Evolutionary conservation across 768 basidiomycete species (phyloP).

Genomic region (Serendipita indica): DNA sequence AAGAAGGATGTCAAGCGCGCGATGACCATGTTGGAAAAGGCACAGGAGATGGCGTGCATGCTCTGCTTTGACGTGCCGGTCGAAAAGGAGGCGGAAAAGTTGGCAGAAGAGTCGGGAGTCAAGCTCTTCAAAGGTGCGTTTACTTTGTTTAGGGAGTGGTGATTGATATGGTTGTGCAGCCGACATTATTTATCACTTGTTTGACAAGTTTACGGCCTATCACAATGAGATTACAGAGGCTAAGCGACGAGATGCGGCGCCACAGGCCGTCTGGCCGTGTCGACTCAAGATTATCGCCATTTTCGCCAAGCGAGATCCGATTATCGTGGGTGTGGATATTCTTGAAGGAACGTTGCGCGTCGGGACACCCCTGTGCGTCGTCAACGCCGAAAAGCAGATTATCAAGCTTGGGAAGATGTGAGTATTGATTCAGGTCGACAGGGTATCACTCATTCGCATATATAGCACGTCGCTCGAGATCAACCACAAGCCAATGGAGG

Average conservation of each 20-base stretch:
- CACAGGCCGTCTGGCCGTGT: conserved; percentile 94
- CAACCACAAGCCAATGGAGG: conserved; percentile 82
- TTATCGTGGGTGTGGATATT: conserved; percentile 93
- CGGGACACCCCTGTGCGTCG: conserved; percentile 90
- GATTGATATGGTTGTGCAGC: conserved; percentile 33
- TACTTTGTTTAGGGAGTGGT: neutral
- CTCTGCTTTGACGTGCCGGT: conserved; percentile 93
- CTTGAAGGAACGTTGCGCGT: conserved; percentile 80
- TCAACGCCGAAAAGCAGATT: conserved; percentile 85
- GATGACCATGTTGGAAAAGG: conserved; percentile 88
- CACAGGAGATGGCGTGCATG: conserved; percentile 87
- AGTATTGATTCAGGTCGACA: conserved; percentile 20
- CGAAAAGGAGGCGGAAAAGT: conserved; percentile 80
- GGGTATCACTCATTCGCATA: conserved; percentile 14
- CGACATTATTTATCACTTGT: conserved; percentile 96
- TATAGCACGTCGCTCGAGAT: conserved; percentile 87
- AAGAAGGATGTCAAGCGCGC: conserved; percentile 89
- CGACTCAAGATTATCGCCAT: conserved; percentile 83
- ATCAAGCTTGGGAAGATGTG: conserved; percentile 91
- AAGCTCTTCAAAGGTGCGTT: conserved; percentile 77
- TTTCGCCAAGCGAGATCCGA: conserved; percentile 94
- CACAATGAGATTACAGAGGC: conserved; percentile 83
- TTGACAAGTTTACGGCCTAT: conserved; percentile 91
- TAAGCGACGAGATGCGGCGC: conserved; percentile 82
- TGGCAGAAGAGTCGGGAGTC: conserved; percentile 92